Percentiles rank a stretch among this genome's conserved stretches.
phyloP scores from a whole-genome alignment of 2,329 filamentous ascomycete genomes.

The Xylaria sp. region DNA sequence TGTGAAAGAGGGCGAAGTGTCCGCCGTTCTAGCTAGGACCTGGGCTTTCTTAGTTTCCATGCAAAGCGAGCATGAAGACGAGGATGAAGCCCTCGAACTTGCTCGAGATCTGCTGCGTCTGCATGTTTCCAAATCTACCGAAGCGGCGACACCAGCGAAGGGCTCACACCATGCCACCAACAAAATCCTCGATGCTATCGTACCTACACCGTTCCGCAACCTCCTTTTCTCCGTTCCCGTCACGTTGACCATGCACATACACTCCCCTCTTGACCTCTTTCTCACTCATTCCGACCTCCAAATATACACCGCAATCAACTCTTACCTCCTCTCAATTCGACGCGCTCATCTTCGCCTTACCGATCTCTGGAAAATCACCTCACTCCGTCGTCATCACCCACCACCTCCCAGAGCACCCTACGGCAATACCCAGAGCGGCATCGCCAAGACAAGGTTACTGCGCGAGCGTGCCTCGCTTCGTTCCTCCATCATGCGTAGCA shows the following conservation, averaged over 20 bases:
- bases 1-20: slow-evolving; percentile 88
- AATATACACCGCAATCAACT: slow-evolving; percentile 84
- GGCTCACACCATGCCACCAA: slow-evolving; percentile 47
- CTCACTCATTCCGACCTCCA: slow-evolving; percentile 80
- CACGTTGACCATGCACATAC: slow-evolving; percentile 75
- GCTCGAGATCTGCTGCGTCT: slow-evolving; percentile 82
- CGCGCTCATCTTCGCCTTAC: slow-evolving; percentile 87
- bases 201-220: slow-evolving; percentile 75
- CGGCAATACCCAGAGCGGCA: slow-evolving; percentile 70
- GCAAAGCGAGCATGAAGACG: slow-evolving; percentile 75
- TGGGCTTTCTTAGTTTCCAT: slow-evolving; percentile 84
- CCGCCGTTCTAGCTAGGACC: slow-evolving; percentile 78
- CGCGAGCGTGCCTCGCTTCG: slow-evolving; percentile 73
- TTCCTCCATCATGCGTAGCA: slow-evolving; percentile 75
- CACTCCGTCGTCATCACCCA: slow-evolving; percentile 80
- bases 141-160: slow-evolving; percentile 52
- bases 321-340: slow-evolving; percentile 86
- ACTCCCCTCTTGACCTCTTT: slow-evolving; percentile 87
- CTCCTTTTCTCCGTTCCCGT: slow-evolving; percentile 83
- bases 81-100: slow-evolving; percentile 85
- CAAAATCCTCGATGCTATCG: slow-evolving; percentile 52
- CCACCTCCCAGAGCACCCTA: slow-evolving; percentile 73
- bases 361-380: slow-evolving; percentile 86
- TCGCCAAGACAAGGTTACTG: slow-evolving; percentile 68
- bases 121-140: slow-evolving; percentile 64